These are phyloP conservation scores for Colletotrichum sp. DNA, from an alignment of 2,329 filamentous ascomycete genomes.

Conservation along the genomic window DNA sequence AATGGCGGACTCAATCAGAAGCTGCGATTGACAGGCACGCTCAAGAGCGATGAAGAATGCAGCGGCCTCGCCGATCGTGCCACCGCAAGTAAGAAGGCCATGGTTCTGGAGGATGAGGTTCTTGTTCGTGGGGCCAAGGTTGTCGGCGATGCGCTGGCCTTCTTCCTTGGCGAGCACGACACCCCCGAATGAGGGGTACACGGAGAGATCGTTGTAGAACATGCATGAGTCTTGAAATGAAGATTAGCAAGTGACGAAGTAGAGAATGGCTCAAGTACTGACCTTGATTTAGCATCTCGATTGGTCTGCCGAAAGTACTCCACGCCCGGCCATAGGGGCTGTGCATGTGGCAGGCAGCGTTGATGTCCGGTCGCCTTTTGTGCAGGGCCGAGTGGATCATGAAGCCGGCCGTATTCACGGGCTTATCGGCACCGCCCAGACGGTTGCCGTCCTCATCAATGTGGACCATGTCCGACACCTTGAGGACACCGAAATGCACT, in stretches of 20 bases:
- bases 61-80: constrained; percentile 73
- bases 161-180: constrained; percentile 65
- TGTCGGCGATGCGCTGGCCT: constrained; percentile 63
- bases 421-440: constrained; percentile 61
- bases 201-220: constrained; percentile 66
- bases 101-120: constrained; percentile 72
- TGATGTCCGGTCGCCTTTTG: constrained; percentile 65
- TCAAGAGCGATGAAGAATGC: constrained; percentile 73
- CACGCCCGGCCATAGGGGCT: constrained; percentile 68
- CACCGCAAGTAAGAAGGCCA: constrained; percentile 70
- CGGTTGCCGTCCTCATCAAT: constrained; percentile 64
- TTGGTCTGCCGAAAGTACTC: constrained; percentile 63
- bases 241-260: background rate
- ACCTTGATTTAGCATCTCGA: constrained; percentile 71
- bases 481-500: constrained; percentile 68
- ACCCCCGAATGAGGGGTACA: constrained; percentile 61
- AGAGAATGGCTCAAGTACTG: accelerated
- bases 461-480: constrained; percentile 70
- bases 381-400: constrained; percentile 71
- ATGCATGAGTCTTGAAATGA: constrained; percentile 56
- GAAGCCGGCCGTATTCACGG: constrained; percentile 72
- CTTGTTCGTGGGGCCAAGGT: constrained; percentile 61
- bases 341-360: constrained; percentile 72
- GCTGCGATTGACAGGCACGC: constrained; percentile 69
- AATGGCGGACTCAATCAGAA: constrained; percentile 67